These are phyloP conservation scores for Acanthamoeba lenticulata DNA, from an alignment of 208 protist species.

Conservation along the genomic window DNA sequence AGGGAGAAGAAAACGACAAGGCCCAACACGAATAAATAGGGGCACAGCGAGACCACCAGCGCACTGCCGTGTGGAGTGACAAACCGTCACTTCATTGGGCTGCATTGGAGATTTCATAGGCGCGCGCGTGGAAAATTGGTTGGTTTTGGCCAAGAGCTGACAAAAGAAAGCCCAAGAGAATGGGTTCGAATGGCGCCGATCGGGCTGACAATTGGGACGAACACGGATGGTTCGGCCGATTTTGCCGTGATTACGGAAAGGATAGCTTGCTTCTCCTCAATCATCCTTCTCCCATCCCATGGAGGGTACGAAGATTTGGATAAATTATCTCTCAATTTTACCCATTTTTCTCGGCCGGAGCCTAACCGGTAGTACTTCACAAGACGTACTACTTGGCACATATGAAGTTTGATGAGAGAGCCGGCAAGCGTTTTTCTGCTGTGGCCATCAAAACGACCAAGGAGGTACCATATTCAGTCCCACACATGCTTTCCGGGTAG, in stretches of 20 bases:
- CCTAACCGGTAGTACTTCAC: background rate
- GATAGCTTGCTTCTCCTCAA: background rate
- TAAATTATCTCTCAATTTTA: background rate
- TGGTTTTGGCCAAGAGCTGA: background rate
- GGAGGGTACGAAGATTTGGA: background rate
- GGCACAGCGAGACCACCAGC: constrained; percentile 27
- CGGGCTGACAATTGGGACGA: background rate
- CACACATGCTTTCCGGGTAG: too few relatives aligned
- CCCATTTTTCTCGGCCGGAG: background rate
- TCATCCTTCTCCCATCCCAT: background rate
- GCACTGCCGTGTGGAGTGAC: background rate
- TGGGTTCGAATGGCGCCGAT: background rate
- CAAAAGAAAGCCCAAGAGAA: background rate
- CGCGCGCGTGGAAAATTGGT: background rate
- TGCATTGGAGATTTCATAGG: constrained; percentile 2
- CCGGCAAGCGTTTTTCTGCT: background rate
- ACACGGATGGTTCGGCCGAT: constrained; percentile 17
- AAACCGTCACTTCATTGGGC: background rate
- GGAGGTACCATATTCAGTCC: constrained; percentile 8
- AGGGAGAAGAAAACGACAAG: background rate
- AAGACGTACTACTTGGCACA: constrained; percentile 15
- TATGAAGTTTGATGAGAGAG: constrained; percentile 62
- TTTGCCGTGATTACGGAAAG: constrained; percentile 12
- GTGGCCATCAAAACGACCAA: background rate
- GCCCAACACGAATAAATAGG: background rate